A percentile compares a stretch with the other conserved stretches of the same genome.
phyloP scores from a whole-genome alignment of 2,329 filamentous ascomycete genomes.

The Niveomyces coronatus region DNA sequence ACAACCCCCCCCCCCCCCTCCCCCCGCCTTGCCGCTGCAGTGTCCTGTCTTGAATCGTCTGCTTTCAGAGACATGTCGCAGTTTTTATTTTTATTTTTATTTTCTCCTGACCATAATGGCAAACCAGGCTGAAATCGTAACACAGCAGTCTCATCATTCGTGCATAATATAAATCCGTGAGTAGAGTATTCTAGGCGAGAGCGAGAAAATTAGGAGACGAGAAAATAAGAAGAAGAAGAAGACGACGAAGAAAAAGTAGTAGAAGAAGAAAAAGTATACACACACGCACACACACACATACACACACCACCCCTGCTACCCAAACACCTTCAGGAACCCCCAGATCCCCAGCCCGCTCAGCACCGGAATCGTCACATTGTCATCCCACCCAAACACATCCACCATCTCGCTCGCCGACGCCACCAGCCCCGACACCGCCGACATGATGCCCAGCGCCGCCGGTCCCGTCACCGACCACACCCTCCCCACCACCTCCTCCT shows the following conservation, averaged over 20 bases:
- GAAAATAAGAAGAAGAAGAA: background rate
- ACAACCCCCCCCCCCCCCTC: too few relatives aligned
- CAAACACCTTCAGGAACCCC: slow-evolving; percentile 84
- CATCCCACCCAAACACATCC: slow-evolving; percentile 89
- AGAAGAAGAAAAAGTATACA: background rate
- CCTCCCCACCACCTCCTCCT: slow-evolving; percentile 53
- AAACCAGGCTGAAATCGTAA: too few relatives aligned
- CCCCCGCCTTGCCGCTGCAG: too few relatives aligned
- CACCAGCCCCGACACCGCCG: slow-evolving; percentile 77
- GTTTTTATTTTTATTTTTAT: too few relatives aligned
- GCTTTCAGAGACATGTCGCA: too few relatives aligned
- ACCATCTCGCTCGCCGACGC: slow-evolving; percentile 84
- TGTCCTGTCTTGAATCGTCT: too few relatives aligned
- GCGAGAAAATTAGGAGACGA: background rate
- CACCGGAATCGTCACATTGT: slow-evolving; percentile 93
- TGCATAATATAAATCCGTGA: background rate
- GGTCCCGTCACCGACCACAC: slow-evolving; percentile 57
- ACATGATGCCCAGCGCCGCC: slow-evolving; percentile 68
- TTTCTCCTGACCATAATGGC: too few relatives aligned
- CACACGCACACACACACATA: slow-evolving; percentile 1
- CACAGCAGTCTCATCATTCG: too few relatives aligned
- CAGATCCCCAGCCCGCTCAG: slow-evolving; percentile 82
- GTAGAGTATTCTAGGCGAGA: slow-evolving; percentile 1
- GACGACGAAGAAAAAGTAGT: background rate
- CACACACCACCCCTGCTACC: slow-evolving; percentile 27